Base-by-base conservation (phyloP, 2,329 filamentous ascomycete genomes). In the Leptographium galeiforme region DNA sequence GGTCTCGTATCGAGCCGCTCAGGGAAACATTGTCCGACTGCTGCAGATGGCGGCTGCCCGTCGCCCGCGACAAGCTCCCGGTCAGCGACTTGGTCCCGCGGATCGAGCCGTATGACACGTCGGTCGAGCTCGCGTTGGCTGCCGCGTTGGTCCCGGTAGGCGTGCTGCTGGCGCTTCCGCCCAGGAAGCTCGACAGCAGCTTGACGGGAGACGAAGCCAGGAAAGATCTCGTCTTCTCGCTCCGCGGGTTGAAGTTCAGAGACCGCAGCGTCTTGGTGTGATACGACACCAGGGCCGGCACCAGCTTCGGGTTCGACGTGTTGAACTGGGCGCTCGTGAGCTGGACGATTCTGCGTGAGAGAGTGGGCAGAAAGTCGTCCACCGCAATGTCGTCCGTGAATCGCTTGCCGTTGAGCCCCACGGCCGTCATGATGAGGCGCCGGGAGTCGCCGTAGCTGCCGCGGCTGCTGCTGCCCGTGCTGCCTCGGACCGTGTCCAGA, bases 131-230 rank as follows among this genome's bases (percentile, higher is more conserved):
- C n/a, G 47, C 8, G 7, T 39, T 18, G 2, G 47, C 47, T 2
- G 47, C 34, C 14, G 12, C n/a, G 45, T 67, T 70, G 36, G 34
- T 52, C 2, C 52, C 33, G 36, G 45, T 57, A 11, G 54, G 19
- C 2, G 53, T 36, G 19, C 12, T 33, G 18, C 38, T 67, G 18
- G 68, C 75, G 53, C 75, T 78, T 30, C 81, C 79, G 38, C 81
- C 78, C 61, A 94, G 81, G 52, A 96, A 79, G 62, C 78, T 95
- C 0, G 90, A 94, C 16, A 97, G 73, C 62, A 95, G 76, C 66
- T 96, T 97, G 48, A 94, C 87, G 0, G 91, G 90, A 1, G 90
- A 96, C n/a, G 84, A 79, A 6, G 82, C 82, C 11, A 91, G 76
- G 63, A 87, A 87, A 0, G 81, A 82, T 53, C 77, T 77, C 12